These are phyloP conservation scores for Penicillium lagena DNA, from an alignment of 495 filamentous ascomycete species.

Conservation along the genomic window DNA sequence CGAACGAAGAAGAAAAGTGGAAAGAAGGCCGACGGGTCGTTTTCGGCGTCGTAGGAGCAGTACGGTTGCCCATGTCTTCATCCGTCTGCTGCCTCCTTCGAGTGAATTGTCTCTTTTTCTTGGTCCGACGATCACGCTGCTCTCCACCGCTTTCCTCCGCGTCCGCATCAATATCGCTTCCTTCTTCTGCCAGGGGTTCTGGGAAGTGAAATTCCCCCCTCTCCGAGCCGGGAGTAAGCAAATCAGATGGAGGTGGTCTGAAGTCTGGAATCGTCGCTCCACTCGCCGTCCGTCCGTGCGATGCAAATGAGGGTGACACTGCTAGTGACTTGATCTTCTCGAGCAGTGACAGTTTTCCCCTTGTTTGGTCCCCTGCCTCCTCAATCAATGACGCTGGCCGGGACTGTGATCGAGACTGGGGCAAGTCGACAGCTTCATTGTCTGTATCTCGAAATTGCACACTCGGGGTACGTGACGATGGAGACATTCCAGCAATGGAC, in stretches of 20 bases:
- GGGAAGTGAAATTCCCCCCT: constrained; percentile 48
- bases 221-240: constrained; percentile 36
- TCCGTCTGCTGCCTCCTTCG: constrained; percentile 45
- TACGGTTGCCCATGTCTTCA: constrained; percentile 46
- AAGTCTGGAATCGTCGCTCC: constrained; percentile 29
- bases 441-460: constrained; percentile 60
- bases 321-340: constrained; percentile 58
- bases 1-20: constrained; percentile 40
- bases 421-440: constrained; percentile 29
- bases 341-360: constrained; percentile 59
- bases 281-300: constrained; percentile 40
- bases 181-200: constrained; percentile 53
- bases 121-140: constrained; percentile 20
- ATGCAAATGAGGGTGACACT: constrained; percentile 27
- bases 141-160: constrained; percentile 61
- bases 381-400: constrained; percentile 51
- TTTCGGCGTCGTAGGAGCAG: constrained; percentile 58
- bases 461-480: constrained; percentile 46
- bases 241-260: constrained; percentile 17
- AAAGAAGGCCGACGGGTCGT: constrained; percentile 35
- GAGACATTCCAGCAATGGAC: constrained; percentile 28
- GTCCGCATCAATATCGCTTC: constrained; percentile 69
- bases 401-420: constrained; percentile 47
- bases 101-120: constrained; percentile 41
- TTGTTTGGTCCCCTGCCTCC: constrained; percentile 46